These are phyloP conservation scores for Saccharomycopsis babjevae DNA, from an alignment of 805 yeast species.

Conservation along the genomic window DNA sequence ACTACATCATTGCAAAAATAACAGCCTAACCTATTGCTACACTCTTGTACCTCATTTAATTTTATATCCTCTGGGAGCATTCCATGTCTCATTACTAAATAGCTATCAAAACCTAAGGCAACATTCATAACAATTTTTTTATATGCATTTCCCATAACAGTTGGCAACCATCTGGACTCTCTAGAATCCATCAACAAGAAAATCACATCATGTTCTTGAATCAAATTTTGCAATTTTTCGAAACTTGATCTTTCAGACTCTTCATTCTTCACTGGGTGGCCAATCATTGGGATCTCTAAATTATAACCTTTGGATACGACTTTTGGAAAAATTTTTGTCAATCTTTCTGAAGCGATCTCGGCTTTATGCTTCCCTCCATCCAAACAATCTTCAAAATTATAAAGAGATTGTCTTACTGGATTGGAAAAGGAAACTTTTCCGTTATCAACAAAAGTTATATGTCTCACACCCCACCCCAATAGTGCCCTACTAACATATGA, in stretches of 20 bases:
- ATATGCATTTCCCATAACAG: constrained; percentile 60
- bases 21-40: constrained; percentile 57
- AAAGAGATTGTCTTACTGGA: constrained; percentile 91
- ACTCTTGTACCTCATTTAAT: not conserved
- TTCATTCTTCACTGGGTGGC: constrained; percentile 68
- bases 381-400: constrained; percentile 69
- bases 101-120: constrained; percentile 92
- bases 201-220: constrained; percentile 62
- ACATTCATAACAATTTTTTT: constrained; percentile 77
- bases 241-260: constrained; percentile 40
- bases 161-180: constrained; percentile 97
- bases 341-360: constrained; percentile 57
- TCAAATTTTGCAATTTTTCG: constrained; percentile 40
- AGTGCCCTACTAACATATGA: constrained; percentile 80
- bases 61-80: constrained; percentile 22
- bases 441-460: constrained; percentile 81
- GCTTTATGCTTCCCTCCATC: constrained; percentile 75
- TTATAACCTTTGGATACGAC: constrained; percentile 52
- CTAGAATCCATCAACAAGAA: constrained; percentile 88
- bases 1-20: constrained; percentile 94
- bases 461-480: constrained; percentile 89
- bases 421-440: constrained; percentile 85
- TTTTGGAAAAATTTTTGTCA: constrained; percentile 70
- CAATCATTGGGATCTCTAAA: constrained; percentile 90
- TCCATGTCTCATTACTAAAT: constrained; percentile 91